Evolutionary conservation across 2,329 filamentous ascomycete species (phyloP), one percentile per base, ranked within the genome.

Genomic region (Alternaria consortialis): DNA sequence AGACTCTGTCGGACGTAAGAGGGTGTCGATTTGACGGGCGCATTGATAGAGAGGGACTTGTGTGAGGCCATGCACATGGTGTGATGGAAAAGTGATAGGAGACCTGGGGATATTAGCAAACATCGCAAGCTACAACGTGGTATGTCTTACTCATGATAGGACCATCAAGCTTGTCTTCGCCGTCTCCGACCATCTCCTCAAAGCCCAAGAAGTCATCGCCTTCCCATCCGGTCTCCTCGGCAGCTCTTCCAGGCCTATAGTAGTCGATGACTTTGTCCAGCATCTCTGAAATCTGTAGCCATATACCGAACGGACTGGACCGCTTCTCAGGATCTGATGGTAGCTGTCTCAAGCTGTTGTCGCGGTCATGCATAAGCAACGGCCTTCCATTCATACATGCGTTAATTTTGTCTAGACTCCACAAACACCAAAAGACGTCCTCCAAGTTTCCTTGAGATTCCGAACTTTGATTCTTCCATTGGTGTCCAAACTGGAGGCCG

Each of bases 41-140:
- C 80, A 56, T 80, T 73, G 60, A 80, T 78, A 6, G 77, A 77
- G 27, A 80, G 73, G 2, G 83, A 83, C 42, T 85, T 84, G 71
- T 86, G 85, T 3, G 85, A 86, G 2, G 86, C 77, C 67, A 88
- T 86, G 36, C 84, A 84, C 53, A 86, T 84, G 23, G 83, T 81
- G 66, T 87, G 83, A 60, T 87, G 87, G 70, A 84, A 86, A 2
- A 87, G 72, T 58, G 87, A 86, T 7, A 87, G 73, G 6, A 86
- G 78, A 13, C 80, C 82, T 84, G 23, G 17, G 67, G 44, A 58
- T 66, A 34, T 70, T 54, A 68, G 60, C 11, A 46, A 36, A 40
- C 9, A 23, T 8, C 70, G 72, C 47, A 8, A 27, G 31, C 8
- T 34, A 20, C 34, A 29, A 54, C 40, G 53, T 32, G 8, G 8